A percentile compares a stretch with the other conserved stretches of the same genome.
Conservation (phyloP, 345 rosid species). For the Boechera retrofracta region DNA sequence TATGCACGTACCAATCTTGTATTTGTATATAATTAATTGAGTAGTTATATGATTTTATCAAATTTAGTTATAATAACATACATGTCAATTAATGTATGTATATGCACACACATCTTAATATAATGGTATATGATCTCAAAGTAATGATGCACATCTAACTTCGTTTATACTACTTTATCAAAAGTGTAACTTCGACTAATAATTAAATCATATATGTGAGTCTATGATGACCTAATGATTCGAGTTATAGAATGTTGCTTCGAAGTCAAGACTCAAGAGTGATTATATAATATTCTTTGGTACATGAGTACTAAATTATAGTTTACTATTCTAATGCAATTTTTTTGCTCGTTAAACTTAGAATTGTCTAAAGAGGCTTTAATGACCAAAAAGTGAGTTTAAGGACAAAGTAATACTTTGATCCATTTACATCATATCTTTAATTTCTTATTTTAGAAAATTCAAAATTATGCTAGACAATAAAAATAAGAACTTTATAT, state of each 20-base stretch:
- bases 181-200: conserved; percentile 34
- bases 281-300: conserved; percentile 8
- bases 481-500: neutral
- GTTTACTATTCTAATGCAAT: neutral
- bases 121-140: conserved; percentile 2
- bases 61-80: neutral
- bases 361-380: neutral
- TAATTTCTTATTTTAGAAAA: neutral
- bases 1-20: conserved; percentile 11
- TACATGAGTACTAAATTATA: conserved; percentile 12
- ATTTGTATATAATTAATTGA: conserved; percentile 1
- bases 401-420: neutral
- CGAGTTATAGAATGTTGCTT: conserved; percentile 36
- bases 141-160: conserved; percentile 32
- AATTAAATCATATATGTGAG: conserved; percentile 7
- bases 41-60: conserved; percentile 12
- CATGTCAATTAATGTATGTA: neutral
- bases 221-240: conserved; percentile 31
- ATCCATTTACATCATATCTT: conserved; percentile 6
- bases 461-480: neutral
- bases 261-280: conserved; percentile 45
- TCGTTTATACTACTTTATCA: conserved; percentile 25
- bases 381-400: neutral
- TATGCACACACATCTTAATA: conserved; percentile 8
- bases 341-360: neutral